phyloP scores from a whole-genome alignment of 164 flowering plant species.

The Berberis thunbergii region DNA sequence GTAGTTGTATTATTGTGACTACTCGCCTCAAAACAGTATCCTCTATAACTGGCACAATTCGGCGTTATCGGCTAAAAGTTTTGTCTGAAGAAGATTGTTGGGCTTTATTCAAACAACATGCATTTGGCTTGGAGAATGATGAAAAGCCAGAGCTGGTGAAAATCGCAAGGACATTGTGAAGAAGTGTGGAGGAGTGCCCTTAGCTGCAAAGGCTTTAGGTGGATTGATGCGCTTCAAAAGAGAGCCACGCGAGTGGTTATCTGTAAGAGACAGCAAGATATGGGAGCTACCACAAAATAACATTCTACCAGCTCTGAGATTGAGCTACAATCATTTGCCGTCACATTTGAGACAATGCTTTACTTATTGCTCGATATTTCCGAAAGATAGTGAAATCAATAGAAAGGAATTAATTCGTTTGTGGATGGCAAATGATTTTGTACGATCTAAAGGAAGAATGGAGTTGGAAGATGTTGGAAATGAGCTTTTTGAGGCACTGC shows the following conservation, averaged over 20 bases:
- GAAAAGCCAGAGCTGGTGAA: not conserved
- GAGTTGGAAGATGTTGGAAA: slow-evolving; percentile 1
- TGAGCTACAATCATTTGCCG: slow-evolving; percentile 15
- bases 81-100: slow-evolving; percentile 2
- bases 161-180: not conserved
- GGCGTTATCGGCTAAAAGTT: not conserved
- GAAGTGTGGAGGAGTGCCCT: slow-evolving; percentile 17
- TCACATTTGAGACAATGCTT: slow-evolving; percentile 12
- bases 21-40: slow-evolving; percentile 1
- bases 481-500: not conserved
- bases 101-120: not conserved
- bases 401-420: slow-evolving; percentile 7
- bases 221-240: slow-evolving; percentile 6
- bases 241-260: slow-evolving; percentile 7
- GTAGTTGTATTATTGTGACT: slow-evolving; percentile 3
- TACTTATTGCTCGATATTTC: slow-evolving; percentile 17
- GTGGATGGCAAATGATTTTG: slow-evolving; percentile 16
- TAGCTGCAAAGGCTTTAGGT: slow-evolving; percentile 10
- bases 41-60: not conserved
- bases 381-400: slow-evolving; percentile 7
- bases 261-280: slow-evolving; percentile 4
- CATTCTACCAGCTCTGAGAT: slow-evolving; percentile 12
- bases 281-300: slow-evolving; percentile 8
- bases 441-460: not conserved
- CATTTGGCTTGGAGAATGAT: not conserved